Evolutionary conservation across 2,329 filamentous ascomycete genomes (phyloP), one percentile per base, ranked within the genome.

Genomic region (Alternaria sp.): DNA sequence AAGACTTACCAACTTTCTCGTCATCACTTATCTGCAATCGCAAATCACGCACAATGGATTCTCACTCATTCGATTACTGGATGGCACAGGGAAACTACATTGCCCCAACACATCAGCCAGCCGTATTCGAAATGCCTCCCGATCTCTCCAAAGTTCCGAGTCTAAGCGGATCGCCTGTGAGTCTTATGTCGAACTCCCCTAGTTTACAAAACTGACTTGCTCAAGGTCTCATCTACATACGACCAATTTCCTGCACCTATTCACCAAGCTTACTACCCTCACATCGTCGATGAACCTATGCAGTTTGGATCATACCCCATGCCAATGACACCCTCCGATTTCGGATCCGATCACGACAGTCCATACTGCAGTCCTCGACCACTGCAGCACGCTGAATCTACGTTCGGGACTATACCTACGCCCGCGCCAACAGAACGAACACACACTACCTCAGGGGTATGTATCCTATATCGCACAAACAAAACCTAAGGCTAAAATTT

Each of bases 381-480:
- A 26, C 65, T 68, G 47, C 65, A 65, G 59, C 74, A 74, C 44
- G 60, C 68, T 10, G 76, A 77, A 45, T 71, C 70, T 21, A 63
- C 68, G 9, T 75, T 69, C 55, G 50, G 63, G 28, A 65, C 71
- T 45, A 50, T 62, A 23, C 64, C 71, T 47, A 58, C 60, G 23
- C 57, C 74, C 10, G 62, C 68, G 15, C 63, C 72, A 9, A 46
- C 72, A 2, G 79, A 80, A 59, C 70, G 74, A 63, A 74, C 73
- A 61, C 78, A 80, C 64, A 78, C 78, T 13, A 81, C 79, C 45
- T 80, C 77, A 54, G 79, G 79, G 21, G 79, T 80, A 74, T 70
- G 76, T 68, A 26, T 25, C 8, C 8, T 19, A 12, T 8, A 13
- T 11, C 10, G 19, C 15, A 17, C n/a, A 23, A n/a, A 25, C 6